A percentile compares a stretch with the other conserved stretches of the same genome.
These are phyloP conservation scores for Euphorbia schlechtendalii DNA, from an alignment of 441 rosid species.

Conservation along the genomic window DNA sequence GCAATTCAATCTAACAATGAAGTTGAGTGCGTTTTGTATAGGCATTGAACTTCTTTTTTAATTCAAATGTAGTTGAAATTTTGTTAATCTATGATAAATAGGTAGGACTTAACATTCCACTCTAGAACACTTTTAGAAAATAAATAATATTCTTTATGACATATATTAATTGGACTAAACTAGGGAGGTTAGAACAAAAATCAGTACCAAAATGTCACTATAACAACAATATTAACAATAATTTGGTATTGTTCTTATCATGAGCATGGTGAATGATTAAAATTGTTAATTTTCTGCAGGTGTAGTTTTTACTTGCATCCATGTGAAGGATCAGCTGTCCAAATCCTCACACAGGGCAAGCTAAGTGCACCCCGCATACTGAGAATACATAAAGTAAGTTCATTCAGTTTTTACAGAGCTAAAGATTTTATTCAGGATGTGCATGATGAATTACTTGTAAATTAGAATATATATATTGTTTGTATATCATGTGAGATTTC, in stretches of 20 bases:
- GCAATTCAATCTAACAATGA: too few species aligned
- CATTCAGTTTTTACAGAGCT: neutral
- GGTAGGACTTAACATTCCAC: neutral
- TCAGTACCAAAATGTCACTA: slow-evolving; percentile 3
- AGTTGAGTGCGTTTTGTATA: neutral
- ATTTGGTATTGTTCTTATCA: neutral
- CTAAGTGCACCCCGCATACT: slow-evolving; percentile 97
- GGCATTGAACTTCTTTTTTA: neutral
- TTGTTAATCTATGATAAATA: neutral
- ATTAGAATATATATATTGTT: too few species aligned
- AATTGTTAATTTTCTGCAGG: slow-evolving; percentile 40
- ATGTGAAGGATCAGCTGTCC: slow-evolving; percentile 78
- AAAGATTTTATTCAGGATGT: too few species aligned
- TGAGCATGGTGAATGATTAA: neutral
- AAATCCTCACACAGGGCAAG: slow-evolving; percentile 92
- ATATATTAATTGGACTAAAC: neutral
- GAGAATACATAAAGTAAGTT: slow-evolving; percentile 88
- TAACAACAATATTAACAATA: too few species aligned
- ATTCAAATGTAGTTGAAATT: neutral
- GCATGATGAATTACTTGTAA: too few species aligned
- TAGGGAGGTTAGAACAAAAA: neutral
- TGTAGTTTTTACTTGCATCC: slow-evolving; percentile 97
- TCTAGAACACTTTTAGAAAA: neutral
- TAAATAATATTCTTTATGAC: too few species aligned
- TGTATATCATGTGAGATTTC: too few species aligned